Evolutionary conservation across 176 grass and related monocot genomes (phyloP).

Genomic region (Cocos nucifera): DNA sequence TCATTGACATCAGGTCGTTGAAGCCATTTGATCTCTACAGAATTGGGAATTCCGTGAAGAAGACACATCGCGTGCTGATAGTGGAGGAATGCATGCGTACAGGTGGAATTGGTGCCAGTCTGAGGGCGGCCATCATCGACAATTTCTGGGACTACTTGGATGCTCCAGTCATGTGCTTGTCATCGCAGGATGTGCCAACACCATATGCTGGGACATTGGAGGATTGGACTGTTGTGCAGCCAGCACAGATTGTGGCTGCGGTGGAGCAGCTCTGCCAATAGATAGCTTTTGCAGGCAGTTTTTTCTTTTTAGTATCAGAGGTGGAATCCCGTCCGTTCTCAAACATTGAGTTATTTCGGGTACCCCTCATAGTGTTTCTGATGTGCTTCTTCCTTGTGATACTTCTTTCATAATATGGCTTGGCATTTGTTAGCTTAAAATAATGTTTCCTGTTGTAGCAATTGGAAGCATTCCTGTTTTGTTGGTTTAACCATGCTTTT

Average conservation of each 20-base stretch:
- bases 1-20: constrained; percentile 77
- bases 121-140: constrained; percentile 69
- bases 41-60: constrained; percentile 66
- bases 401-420: no score
- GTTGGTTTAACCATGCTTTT: no score
- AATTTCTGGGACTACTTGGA: constrained; percentile 95
- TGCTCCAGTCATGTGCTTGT: constrained; percentile 73
- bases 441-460: no score
- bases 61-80: constrained; percentile 72
- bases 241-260: constrained; percentile 69
- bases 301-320: no score
- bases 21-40: constrained; percentile 82
- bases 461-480: no score
- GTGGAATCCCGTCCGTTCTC: no score
- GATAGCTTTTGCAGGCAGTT: not conserved
- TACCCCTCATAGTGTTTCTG: no score
- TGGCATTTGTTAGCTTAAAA: no score
- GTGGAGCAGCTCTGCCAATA: constrained; percentile 82
- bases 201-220: constrained; percentile 67
- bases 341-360: no score
- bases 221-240: constrained; percentile 73
- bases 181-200: constrained; percentile 77
- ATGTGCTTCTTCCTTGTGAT: no score
- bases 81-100: constrained; percentile 97
- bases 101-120: constrained; percentile 66